These are phyloP conservation scores for Pelargonium cotyledonis DNA, from an alignment of 441 rosid genomes.

Conservation along the genomic window DNA sequence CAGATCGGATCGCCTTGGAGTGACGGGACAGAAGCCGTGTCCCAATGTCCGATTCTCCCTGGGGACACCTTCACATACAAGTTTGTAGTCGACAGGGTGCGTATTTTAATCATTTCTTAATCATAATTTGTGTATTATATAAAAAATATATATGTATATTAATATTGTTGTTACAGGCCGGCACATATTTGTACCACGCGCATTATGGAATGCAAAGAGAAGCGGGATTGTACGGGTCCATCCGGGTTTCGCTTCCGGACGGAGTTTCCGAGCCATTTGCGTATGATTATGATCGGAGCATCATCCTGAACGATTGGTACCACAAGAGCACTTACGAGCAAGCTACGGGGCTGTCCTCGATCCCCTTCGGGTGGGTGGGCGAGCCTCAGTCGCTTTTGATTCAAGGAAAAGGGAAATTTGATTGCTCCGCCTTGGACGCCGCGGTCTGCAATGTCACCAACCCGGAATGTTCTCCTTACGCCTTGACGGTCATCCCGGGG, in stretches of 20 bases:
- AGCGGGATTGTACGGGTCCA: slow-evolving; percentile 57
- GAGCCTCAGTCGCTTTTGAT: slow-evolving; percentile 80
- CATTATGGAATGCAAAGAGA: slow-evolving; percentile 83
- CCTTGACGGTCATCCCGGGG: slow-evolving; percentile 43
- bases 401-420: slow-evolving; percentile 64
- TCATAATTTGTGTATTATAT: no score
- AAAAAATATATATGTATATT: no score
- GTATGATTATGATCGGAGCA: slow-evolving; percentile 53
- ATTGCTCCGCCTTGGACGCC: slow-evolving; percentile 38
- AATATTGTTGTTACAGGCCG: slow-evolving; percentile 52
- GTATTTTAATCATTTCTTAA: no score
- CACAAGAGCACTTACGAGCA: slow-evolving; percentile 55
- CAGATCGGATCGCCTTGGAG: slow-evolving; percentile 51
- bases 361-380: slow-evolving; percentile 53
- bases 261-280: slow-evolving; percentile 50
- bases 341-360: slow-evolving; percentile 47
- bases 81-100: slow-evolving; percentile 66
- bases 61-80: slow-evolving; percentile 58
- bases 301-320: slow-evolving; percentile 71
- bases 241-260: slow-evolving; percentile 39
- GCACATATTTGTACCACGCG: slow-evolving; percentile 65
- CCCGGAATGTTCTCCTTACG: slow-evolving; percentile 49
- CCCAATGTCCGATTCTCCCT: slow-evolving; percentile 70
- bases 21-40: slow-evolving; percentile 61
- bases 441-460: slow-evolving; percentile 39